Conservation (phyloP, 345 rosid species). For the Cardamine chenopodiifolia region DNA sequence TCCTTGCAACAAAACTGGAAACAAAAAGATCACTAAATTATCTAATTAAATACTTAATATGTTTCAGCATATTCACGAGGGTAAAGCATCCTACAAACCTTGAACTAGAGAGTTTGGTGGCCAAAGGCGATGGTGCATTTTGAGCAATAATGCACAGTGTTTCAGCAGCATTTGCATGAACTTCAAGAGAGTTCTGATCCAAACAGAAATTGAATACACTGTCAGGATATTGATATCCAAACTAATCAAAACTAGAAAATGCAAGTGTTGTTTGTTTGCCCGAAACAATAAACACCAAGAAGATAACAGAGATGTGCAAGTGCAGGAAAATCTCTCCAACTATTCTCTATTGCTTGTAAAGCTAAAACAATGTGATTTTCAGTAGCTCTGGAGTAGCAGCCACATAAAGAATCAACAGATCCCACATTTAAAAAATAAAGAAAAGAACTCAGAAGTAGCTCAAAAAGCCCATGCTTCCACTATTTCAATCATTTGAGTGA, state of each 20-base stretch:
- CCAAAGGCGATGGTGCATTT: constrained; percentile 87
- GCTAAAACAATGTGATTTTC: constrained; percentile 10
- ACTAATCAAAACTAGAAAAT: neutral
- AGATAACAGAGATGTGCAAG: constrained; percentile 14
- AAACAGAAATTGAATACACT: constrained; percentile 9
- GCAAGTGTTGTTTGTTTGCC: constrained; percentile 7
- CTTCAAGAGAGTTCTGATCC: constrained; percentile 73
- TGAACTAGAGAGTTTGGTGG: constrained; percentile 85
- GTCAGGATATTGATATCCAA: constrained; percentile 13
- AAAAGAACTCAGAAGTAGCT: constrained; percentile 19
- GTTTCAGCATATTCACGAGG: constrained; percentile 7
- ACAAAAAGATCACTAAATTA: constrained; percentile 22
- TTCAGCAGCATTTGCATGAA: constrained; percentile 94
- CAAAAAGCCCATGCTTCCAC: constrained; percentile 1
- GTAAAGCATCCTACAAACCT: constrained; percentile 53
- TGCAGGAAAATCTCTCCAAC: constrained; percentile 6
- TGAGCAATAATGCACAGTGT: constrained; percentile 86
- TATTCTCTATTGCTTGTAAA: constrained; percentile 8
- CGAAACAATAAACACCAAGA: constrained; percentile 12
- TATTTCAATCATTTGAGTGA: neutral
- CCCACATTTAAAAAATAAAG: neutral
- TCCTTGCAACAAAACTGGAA: constrained; percentile 87
- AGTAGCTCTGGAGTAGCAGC: constrained; percentile 16
- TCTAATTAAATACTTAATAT: neutral
- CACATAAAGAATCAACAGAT: constrained; percentile 17